These are phyloP conservation scores for Ustilago xerochloae DNA, from an alignment of 1,284 basidiomycete genomes.

Conservation along the genomic window DNA sequence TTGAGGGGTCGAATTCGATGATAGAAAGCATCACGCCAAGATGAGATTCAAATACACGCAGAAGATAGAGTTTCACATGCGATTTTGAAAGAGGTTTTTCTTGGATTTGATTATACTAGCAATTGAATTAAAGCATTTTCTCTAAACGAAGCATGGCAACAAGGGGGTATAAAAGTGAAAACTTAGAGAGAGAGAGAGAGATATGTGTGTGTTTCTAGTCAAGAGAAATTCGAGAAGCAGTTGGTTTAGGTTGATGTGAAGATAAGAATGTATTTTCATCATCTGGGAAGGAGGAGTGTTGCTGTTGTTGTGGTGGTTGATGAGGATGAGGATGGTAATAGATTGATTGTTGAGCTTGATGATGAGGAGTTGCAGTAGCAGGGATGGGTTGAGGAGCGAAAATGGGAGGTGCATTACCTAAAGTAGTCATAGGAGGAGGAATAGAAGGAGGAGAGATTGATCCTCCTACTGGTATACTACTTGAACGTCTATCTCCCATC, in stretches of 20 bases:
- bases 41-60: too few species aligned
- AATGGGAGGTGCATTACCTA: conserved; percentile 10
- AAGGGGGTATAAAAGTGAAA: neutral
- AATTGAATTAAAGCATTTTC: too few species aligned
- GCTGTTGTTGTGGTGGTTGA: neutral
- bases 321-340: conserved; percentile 1
- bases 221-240: conserved; percentile 27
- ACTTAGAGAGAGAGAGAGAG: too few species aligned
- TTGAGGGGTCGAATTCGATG: too few species aligned
- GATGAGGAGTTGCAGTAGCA: conserved; percentile 3
- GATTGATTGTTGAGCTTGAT: neutral
- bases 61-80: too few species aligned
- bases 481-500: conserved; percentile 1
- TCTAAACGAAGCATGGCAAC: too few species aligned
- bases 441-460: neutral
- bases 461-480: too few species aligned
- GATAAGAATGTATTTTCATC: neutral
- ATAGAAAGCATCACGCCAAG: too few species aligned
- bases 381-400: conserved; percentile 12
- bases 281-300: neutral
- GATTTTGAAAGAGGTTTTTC: too few species aligned
- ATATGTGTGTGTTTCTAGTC: conserved; percentile 15
- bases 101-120: too few species aligned
- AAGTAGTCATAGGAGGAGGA: conserved; percentile 8
- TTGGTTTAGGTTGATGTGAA: conserved; percentile 15